Percentiles rank a stretch among this genome's conserved stretches.
Evolutionary conservation across 2,329 filamentous ascomycete genomes (phyloP).

Genomic region (Aspergillus texensis): DNA sequence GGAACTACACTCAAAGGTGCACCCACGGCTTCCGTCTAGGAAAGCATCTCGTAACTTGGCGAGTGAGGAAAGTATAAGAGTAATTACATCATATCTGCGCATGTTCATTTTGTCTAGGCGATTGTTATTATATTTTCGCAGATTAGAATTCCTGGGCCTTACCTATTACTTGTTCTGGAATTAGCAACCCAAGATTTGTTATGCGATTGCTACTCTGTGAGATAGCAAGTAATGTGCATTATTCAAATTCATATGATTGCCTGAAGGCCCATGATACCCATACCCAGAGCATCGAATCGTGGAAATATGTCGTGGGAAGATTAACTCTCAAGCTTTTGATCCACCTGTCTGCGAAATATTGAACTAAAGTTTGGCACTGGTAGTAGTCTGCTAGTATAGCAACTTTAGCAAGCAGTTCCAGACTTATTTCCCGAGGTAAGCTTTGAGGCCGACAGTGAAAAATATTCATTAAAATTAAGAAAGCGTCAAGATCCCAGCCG

Average conservation of each 20-base stretch:
- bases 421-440: not conserved
- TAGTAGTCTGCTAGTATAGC: not conserved
- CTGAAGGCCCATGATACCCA: not conserved
- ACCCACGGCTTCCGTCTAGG: not conserved
- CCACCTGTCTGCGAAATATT: not conserved
- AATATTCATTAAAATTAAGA: not conserved
- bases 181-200: not conserved
- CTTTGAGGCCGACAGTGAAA: not conserved
- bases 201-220: not conserved
- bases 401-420: not conserved
- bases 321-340: not conserved
- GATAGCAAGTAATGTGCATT: not conserved
- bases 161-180: not conserved
- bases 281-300: not conserved
- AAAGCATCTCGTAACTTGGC: not conserved
- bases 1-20: not conserved
- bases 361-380: not conserved
- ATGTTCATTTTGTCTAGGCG: not conserved
- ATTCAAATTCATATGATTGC: not conserved
- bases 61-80: not conserved
- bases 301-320: not conserved
- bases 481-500: not conserved
- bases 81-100: not conserved
- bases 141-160: not conserved
- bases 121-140: not conserved